A percentile compares a stretch with the other conserved stretches of the same genome.
Conservation (phyloP, 164 flowering plant genomes). For the Litsea cubeba region DNA sequence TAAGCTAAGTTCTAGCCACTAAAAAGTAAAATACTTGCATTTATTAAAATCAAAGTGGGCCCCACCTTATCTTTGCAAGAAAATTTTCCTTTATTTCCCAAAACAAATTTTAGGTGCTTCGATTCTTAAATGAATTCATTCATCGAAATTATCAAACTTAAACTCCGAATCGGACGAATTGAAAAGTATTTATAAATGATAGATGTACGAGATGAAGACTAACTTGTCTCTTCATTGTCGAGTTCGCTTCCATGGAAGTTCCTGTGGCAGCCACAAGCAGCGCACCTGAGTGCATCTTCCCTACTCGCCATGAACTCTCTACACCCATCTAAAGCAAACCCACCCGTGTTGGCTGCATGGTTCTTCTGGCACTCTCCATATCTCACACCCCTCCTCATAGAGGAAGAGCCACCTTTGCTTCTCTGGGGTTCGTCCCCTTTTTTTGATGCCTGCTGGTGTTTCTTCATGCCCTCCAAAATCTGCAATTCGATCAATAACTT, state of each 20-base stretch:
- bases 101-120: no score
- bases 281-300: slow-evolving; percentile 60
- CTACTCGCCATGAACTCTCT: slow-evolving; percentile 78
- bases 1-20: no score
- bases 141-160: no score
- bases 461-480: slow-evolving; percentile 38
- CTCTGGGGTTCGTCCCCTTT: slow-evolving; percentile 28
- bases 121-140: no score
- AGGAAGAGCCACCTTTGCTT: slow-evolving; percentile 27
- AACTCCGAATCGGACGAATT: no score
- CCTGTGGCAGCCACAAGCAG: slow-evolving; percentile 84
- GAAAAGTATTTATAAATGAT: no score
- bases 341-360: slow-evolving; percentile 75
- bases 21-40: no score
- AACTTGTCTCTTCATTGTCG: slow-evolving; percentile 37
- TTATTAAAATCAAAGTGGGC: no score
- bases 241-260: slow-evolving; percentile 67
- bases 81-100: no score
- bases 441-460: slow-evolving; percentile 43
- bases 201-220: slow-evolving; percentile 27
- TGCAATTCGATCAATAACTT: background rate
- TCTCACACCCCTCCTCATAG: slow-evolving; percentile 20
- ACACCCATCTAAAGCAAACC: slow-evolving; percentile 82
- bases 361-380: slow-evolving; percentile 85
- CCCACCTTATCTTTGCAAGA: no score